Evolutionary conservation across 352 stramenopile genomes (phyloP).

Genomic region (Nothophytophthora sp.): DNA sequence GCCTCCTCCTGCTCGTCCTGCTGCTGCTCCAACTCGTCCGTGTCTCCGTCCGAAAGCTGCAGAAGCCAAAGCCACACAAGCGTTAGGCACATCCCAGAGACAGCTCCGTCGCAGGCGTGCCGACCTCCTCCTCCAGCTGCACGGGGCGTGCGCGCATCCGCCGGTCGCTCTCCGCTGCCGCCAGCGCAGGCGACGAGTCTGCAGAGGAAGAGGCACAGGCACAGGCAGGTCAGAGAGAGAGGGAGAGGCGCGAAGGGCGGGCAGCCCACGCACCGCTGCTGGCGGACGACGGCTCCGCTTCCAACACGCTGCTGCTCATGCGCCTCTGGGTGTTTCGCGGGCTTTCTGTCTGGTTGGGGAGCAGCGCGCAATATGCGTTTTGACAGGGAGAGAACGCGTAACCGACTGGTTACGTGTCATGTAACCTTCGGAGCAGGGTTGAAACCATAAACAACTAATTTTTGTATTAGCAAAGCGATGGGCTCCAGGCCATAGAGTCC

Average conservation of each 20-base stretch:
- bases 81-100: too few species aligned
- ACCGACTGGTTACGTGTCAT: too few species aligned
- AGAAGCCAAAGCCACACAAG: too few species aligned
- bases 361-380: too few species aligned
- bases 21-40: conserved; percentile 23
- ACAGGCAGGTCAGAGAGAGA: background rate
- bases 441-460: too few species aligned
- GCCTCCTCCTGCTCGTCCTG: conserved; percentile 19
- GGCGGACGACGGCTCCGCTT: conserved; percentile 20
- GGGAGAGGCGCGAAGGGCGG: background rate
- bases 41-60: conserved; percentile 22
- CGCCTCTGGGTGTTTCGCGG: too few species aligned
- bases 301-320: conserved; percentile 29
- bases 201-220: background rate
- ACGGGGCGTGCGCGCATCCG: conserved; percentile 9
- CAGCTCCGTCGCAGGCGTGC: too few species aligned
- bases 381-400: too few species aligned
- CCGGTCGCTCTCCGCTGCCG: conserved; percentile 9
- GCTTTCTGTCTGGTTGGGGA: too few species aligned
- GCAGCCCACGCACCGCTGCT: conserved; percentile 17
- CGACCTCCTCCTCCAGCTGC: conserved; percentile 24
- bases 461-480: too few species aligned
- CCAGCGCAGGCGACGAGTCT: conserved; percentile 29
- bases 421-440: too few species aligned
- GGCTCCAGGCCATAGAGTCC: too few species aligned